Conservation (phyloP, 1,284 basidiomycete species). For the Waitea zeae region DNA sequence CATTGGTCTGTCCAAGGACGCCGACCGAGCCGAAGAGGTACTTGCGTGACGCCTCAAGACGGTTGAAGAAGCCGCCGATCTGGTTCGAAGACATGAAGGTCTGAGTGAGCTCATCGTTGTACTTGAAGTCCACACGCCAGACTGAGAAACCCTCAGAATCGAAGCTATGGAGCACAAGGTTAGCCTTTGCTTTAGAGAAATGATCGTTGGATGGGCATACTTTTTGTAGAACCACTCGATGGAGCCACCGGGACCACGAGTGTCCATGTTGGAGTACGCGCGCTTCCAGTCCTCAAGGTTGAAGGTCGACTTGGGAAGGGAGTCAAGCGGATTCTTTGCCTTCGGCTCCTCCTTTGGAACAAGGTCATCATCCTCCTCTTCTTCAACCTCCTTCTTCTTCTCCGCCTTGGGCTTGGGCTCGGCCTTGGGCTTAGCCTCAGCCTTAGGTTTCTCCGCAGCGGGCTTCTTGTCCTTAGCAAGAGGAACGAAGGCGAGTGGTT, state of each 20-base stretch:
- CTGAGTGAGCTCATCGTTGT: conserved; percentile 87
- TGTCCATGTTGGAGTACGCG: conserved; percentile 95
- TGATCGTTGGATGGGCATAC: conserved; percentile 21
- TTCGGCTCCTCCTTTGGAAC: conserved; percentile 50
- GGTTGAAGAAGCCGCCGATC: conserved; percentile 92
- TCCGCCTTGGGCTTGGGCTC: conserved; percentile 34
- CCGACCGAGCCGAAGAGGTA: conserved; percentile 89
- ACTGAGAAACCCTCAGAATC: conserved; percentile 85
- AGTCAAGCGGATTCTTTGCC: conserved; percentile 88
- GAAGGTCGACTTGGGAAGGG: conserved; percentile 80
- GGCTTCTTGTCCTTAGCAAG: conserved; percentile 23
- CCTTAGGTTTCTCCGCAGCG: not conserved
- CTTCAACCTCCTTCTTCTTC: conserved; percentile 44
- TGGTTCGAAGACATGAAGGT: conserved; percentile 87
- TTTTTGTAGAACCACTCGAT: conserved; percentile 86
- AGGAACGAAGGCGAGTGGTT: conserved; percentile 54
- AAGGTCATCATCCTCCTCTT: conserved; percentile 47
- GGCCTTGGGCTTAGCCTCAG: conserved; percentile 26
- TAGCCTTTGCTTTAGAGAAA: conserved; percentile 2
- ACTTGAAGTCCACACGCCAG: conserved; percentile 94
- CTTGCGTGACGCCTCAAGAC: conserved; percentile 88
- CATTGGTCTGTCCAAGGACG: conserved; percentile 73
- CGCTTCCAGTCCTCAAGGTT: conserved; percentile 98
- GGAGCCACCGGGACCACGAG: conserved; percentile 56
- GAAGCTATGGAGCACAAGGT: conserved; percentile 35